These are phyloP conservation scores for Cyclocybe aegerita DNA, from an alignment of 768 basidiomycete species.

Conservation along the genomic window DNA sequence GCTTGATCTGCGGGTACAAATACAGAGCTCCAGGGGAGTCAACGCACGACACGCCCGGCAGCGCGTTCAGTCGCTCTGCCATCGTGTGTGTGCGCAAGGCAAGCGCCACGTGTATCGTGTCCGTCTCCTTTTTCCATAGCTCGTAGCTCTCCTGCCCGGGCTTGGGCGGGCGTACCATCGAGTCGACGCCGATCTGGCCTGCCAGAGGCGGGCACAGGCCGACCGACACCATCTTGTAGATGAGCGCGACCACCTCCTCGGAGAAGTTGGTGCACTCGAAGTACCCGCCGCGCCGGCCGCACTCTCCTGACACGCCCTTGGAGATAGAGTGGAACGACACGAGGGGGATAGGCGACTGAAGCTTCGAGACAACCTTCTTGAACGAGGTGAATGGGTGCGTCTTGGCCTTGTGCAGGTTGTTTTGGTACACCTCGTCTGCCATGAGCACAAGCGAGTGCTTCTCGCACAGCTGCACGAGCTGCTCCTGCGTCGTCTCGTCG, in stretches of 20 bases:
- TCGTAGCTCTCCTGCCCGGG: slow-evolving; percentile 72
- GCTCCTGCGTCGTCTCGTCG: slow-evolving; percentile 63
- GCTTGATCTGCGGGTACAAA: slow-evolving; percentile 80
- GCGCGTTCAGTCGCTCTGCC: slow-evolving; percentile 74
- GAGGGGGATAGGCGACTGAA: slow-evolving; percentile 75
- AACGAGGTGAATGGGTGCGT: slow-evolving; percentile 87
- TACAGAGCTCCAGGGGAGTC: slow-evolving; percentile 92
- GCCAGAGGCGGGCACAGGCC: slow-evolving; percentile 85
- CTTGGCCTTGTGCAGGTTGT: slow-evolving; percentile 73
- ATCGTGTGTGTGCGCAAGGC: slow-evolving; percentile 69
- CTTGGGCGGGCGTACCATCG: slow-evolving; percentile 88
- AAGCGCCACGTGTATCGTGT: slow-evolving; percentile 73
- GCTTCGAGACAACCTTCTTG: slow-evolving; percentile 77
- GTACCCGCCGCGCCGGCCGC: slow-evolving; percentile 96
- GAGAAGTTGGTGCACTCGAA: slow-evolving; percentile 88
- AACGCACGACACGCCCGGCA: slow-evolving; percentile 90
- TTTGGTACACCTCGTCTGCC: slow-evolving; percentile 99
- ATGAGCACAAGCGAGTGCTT: slow-evolving; percentile 83
- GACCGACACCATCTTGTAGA: slow-evolving; percentile 97
- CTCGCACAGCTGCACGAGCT: slow-evolving; percentile 83
- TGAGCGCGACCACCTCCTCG: slow-evolving; percentile 74
- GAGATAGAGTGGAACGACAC: slow-evolving; percentile 98
- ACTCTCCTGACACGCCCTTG: slow-evolving; percentile 95
- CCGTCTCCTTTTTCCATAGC: slow-evolving; percentile 84
- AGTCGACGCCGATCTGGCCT: slow-evolving; percentile 94